Evolutionary conservation across 495 filamentous ascomycete species (phyloP), one percentile per base, ranked within the genome.

Genomic region (Apiosordaria backusii): DNA sequence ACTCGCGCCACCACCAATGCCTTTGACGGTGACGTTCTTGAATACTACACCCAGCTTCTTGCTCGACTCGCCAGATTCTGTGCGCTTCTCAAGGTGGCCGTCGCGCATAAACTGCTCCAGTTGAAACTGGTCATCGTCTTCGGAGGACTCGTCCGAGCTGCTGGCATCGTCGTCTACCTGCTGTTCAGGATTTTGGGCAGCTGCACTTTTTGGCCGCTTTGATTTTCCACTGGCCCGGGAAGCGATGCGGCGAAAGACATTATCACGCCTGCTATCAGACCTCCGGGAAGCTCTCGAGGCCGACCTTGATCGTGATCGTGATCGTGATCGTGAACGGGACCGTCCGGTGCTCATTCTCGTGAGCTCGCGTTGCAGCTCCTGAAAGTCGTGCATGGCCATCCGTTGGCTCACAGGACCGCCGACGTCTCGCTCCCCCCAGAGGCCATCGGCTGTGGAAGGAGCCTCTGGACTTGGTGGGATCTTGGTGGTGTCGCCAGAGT

Each of bases 21-120:
- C 92, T 75, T 90, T 88, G 45, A 94, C 92, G 0, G 85, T 91
- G 45, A 94, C 80, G 72, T 91, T 82, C 78, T 90, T 90, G 78
- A 91, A 97, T 1, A 93, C 82, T 1, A 97, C 89, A 3, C 93
- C 93, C 22, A 96, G 85, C 70, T 90, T 92, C 80, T 96, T 96
- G 50, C 88, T 85, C 0, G 91, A 91, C 27, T 83, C 84, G 5
- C 86, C 75, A 2, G 70, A 86, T 15, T 88, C 87, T 2, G 85
- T 86, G 18, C 90, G 85, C 71, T 90, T 92, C 77, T 93, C 92
- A 65, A 96, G 88, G 67, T 90, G 89, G 18, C 92, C 92, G 55
- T 92, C 88, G 10, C 87, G 83, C 75, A 96, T 84, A 73, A 96
- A 96, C 53, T 86, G 79, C 26, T 84, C 87, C 0, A 96, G 77